Percentiles rank a stretch among this genome's conserved stretches.
Evolutionary conservation across 441 rosid genomes (phyloP).

Genomic region (Populus trichocarpa): DNA sequence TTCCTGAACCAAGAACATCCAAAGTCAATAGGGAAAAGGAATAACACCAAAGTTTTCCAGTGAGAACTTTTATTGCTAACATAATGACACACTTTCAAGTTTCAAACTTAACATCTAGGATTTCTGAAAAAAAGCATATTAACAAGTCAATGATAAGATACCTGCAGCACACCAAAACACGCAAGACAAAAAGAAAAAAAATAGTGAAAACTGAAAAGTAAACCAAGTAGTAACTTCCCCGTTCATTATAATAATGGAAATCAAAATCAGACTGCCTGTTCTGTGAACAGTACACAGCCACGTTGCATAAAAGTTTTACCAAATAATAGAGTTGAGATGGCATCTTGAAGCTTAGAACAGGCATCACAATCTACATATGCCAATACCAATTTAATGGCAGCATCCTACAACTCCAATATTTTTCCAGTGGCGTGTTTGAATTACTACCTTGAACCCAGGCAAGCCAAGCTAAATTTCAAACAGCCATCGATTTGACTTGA

Average conservation of each 20-base stretch:
- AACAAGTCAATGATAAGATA: neutral
- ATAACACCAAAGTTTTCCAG: neutral
- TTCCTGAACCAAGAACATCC: conserved; percentile 35
- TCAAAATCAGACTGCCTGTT: neutral
- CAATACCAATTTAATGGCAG: neutral
- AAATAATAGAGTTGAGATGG: neutral
- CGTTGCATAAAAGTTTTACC: neutral
- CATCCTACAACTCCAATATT: conserved; percentile 5
- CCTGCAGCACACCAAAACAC: neutral
- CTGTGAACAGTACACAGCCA: neutral
- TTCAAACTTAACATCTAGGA: conserved; percentile 7
- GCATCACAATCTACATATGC: neutral
- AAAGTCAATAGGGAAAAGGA: conserved; percentile 13
- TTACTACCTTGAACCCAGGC: neutral
- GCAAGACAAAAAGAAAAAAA: neutral
- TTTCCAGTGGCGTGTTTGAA: neutral
- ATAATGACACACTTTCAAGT: conserved; percentile 6
- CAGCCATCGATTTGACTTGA: neutral
- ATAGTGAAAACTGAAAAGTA: neutral
- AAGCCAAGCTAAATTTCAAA: neutral
- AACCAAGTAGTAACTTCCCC: neutral
- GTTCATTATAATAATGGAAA: neutral
- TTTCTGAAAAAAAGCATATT: neutral
- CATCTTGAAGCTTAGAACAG: neutral
- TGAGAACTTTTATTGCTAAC: neutral